Evolutionary conservation across 768 basidiomycete species (phyloP), one percentile per base, ranked within the genome.

Genomic region (Piloderma croceum): DNA sequence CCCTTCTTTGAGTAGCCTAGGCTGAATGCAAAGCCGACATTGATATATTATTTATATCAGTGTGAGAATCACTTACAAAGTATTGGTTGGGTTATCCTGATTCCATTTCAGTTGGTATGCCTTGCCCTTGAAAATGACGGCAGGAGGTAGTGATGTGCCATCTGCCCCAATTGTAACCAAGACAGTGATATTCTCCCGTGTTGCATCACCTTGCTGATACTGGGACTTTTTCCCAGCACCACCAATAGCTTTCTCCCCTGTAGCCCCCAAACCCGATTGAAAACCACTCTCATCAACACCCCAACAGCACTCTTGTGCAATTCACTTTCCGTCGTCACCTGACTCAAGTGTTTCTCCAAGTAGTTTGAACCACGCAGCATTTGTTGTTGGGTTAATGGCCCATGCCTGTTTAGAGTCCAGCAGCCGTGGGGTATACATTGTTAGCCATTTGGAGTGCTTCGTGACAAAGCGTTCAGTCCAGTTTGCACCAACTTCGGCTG

Each of bases 111-210:
- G 19, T 35, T 44, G 40, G 42, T 47, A 56, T 2, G 39, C 43
- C 20, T 60, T 34, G 3, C 57, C 62, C 38, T 62, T 52, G 43
- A 49, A 49, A 18, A 56, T 52, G 9, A 54, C 43, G 15, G 47
- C 27, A 6, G 54, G 55, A 22, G 44, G 20, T 7, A 40, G 18
- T 6, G 46, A 20, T 10, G 39, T 25, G 3, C 55, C 55, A 49
- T 56, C 55, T 6, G 55, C 55, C 25, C 55, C 50, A 29, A 57
- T 56, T 6, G 52, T 56, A 3, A 44, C 41, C 33, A 57, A 36
- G 15, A 53, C 33, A 0, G 57, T 61, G 6, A 56, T 48, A 17
- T 52, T 59, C 34, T 62, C 51, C 1, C 42, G 22, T 33, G 46
- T 53, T 11, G 51, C 52, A 34, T 41, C 39, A 3, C 18, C 1